phyloP scores from a whole-genome alignment of 2,329 filamentous ascomycete species.

The Malbranchea zuffiana region DNA sequence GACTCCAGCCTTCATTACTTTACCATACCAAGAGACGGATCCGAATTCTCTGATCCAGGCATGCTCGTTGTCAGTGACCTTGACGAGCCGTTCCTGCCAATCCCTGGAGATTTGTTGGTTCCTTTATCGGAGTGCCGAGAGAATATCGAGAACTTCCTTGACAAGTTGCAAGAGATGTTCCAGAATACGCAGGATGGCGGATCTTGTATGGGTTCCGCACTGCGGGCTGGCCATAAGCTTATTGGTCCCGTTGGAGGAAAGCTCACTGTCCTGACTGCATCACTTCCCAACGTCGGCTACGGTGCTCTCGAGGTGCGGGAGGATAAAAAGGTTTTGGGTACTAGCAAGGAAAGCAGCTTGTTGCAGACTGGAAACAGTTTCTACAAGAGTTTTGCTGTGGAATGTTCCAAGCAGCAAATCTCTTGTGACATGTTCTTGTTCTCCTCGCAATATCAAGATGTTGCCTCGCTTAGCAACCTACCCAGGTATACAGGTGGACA shows the following conservation, averaged over 20 bases:
- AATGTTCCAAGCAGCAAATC: conserved; percentile 97
- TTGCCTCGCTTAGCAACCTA: conserved; percentile 88
- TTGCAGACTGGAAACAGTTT: conserved; percentile 91
- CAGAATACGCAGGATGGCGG: conserved; percentile 79
- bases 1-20: conserved; percentile 96
- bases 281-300: conserved; percentile 77
- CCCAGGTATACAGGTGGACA: conserved; percentile 94
- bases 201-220: conserved; percentile 89
- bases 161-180: conserved; percentile 92
- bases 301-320: conserved; percentile 89
- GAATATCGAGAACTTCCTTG: conserved; percentile 83
- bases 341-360: conserved; percentile 76
- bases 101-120: conserved; percentile 82
- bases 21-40: conserved; percentile 76
- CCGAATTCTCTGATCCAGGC: conserved; percentile 71
- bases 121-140: conserved; percentile 78
- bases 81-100: conserved; percentile 91
- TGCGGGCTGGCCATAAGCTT: conserved; percentile 88
- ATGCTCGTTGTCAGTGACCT: conserved; percentile 94
- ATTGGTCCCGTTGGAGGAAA: conserved; percentile 92
- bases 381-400: conserved; percentile 98
- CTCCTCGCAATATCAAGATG: conserved; percentile 91
- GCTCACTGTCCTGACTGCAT: conserved; percentile 81
- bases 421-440: conserved; percentile 98
- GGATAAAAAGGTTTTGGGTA: conserved; percentile 91